A percentile compares a stretch with the other conserved stretches of the same genome.
Evolutionary conservation across 2,329 filamentous ascomycete genomes (phyloP).

Genomic region (Teratosphaeriaceae sp.): DNA sequence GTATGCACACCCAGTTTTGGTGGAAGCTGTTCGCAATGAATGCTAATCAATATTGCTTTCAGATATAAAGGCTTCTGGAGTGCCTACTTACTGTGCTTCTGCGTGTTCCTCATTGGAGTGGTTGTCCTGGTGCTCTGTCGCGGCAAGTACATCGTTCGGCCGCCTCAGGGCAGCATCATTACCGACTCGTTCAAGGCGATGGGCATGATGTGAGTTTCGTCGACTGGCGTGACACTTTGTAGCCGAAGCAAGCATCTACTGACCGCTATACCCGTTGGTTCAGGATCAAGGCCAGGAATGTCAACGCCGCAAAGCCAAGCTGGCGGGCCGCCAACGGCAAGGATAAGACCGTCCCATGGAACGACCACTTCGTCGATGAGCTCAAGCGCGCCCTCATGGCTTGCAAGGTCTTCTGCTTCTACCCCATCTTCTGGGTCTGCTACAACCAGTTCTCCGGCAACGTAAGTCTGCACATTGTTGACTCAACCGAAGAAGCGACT

Average conservation of each 20-base stretch:
- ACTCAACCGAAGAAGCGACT: too few species aligned
- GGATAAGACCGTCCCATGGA: slow-evolving; percentile 48
- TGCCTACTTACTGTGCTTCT: slow-evolving; percentile 56
- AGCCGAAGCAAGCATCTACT: too few species aligned
- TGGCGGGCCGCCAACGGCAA: slow-evolving; percentile 51
- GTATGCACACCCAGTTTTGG: too few species aligned
- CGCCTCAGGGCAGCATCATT: slow-evolving; percentile 57
- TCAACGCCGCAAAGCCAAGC: slow-evolving; percentile 59
- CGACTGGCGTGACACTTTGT: too few species aligned
- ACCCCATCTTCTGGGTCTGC: slow-evolving; percentile 42
- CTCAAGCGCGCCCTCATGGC: slow-evolving; percentile 59
- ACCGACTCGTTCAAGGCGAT: slow-evolving; percentile 59
- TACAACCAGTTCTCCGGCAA: slow-evolving; percentile 36
- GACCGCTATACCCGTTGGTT: too few species aligned
- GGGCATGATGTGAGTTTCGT: too few species aligned
- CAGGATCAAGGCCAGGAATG: slow-evolving; percentile 45
- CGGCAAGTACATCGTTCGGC: slow-evolving; percentile 35
- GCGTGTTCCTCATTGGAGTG: slow-evolving; percentile 57
- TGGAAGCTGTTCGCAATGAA: neutral
- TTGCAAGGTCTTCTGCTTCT: slow-evolving; percentile 60
- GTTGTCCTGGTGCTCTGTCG: slow-evolving; percentile 42
- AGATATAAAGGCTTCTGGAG: slow-evolving; percentile 60
- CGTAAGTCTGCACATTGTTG: too few species aligned
- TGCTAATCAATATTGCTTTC: too few species aligned
- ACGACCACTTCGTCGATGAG: slow-evolving; percentile 66